Evolutionary conservation across 257 asterid species (phyloP).

Genomic region (Cynanchum wilfordii): DNA sequence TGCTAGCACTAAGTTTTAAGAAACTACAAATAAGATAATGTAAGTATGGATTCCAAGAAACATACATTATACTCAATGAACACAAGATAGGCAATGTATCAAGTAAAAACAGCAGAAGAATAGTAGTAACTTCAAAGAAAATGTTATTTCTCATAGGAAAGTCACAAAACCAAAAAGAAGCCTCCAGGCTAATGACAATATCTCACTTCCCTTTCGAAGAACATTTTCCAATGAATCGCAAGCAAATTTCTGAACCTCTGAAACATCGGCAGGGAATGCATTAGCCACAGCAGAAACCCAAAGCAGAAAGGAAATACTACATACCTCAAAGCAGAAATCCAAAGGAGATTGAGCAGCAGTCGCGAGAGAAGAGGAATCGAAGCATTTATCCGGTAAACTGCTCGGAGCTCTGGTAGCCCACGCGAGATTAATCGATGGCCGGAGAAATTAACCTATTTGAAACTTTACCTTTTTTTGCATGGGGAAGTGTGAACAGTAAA

Average conservation of each 20-base stretch:
- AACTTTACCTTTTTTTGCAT: too few relatives aligned
- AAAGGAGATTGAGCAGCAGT: too few relatives aligned
- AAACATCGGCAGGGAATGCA: not conserved
- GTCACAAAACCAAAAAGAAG: not conserved
- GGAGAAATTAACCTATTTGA: too few relatives aligned
- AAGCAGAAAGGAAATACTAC: too few relatives aligned
- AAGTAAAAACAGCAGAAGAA: not conserved
- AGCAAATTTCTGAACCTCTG: not conserved
- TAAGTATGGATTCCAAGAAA: not conserved
- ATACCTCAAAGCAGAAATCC: too few relatives aligned
- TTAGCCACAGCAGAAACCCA: not conserved
- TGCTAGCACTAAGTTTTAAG: not conserved
- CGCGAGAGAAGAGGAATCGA: too few relatives aligned
- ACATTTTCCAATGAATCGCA: not conserved
- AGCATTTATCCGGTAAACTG: too few relatives aligned
- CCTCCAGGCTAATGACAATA: not conserved
- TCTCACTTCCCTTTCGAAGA: not conserved
- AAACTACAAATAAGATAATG: not conserved
- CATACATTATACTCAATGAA: not conserved
- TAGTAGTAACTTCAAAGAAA: not conserved
- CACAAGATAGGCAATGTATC: not conserved
- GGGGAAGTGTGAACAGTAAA: too few relatives aligned
- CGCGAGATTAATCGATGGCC: too few relatives aligned
- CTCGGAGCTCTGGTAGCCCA: too few relatives aligned
- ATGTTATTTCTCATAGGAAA: not conserved